These are phyloP conservation scores for Trifolium pratense DNA, from an alignment of 306 rosid species.

Conservation along the genomic window DNA sequence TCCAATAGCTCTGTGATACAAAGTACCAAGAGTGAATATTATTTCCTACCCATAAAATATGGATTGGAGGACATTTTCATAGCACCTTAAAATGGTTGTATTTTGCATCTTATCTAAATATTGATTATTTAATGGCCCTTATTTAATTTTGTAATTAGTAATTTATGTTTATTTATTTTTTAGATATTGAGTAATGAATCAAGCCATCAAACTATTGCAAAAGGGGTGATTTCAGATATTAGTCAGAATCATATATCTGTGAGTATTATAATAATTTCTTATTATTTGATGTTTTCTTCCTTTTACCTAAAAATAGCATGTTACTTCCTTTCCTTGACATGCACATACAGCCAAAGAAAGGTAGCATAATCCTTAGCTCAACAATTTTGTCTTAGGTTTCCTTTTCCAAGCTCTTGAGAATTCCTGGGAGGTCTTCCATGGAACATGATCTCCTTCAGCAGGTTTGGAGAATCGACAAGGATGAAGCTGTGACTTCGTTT, in stretches of 20 bases:
- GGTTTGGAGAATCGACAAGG: conserved; percentile 90
- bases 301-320: conserved; percentile 23
- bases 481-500: conserved; percentile 76
- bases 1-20: conserved; percentile 2
- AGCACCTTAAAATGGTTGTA: conserved; percentile 10
- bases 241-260: conserved; percentile 71
- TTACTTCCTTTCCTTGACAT: conserved; percentile 12
- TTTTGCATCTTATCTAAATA: conserved; percentile 31
- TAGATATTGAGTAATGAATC: conserved; percentile 80
- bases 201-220: conserved; percentile 69
- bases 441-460: conserved; percentile 62
- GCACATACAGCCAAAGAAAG: conserved; percentile 5
- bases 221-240: conserved; percentile 74
- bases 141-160: conserved; percentile 13
- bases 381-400: conserved; percentile 62
- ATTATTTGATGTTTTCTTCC: conserved; percentile 2
- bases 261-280: conserved; percentile 50
- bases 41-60: conserved; percentile 35
- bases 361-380: conserved; percentile 29
- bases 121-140: neutral
- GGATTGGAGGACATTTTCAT: conserved; percentile 19
- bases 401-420: conserved; percentile 72
- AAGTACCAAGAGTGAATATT: conserved; percentile 7
- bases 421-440: conserved; percentile 76
- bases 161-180: conserved; percentile 30